A percentile compares a stretch with the other conserved stretches of the same genome.
These are phyloP conservation scores for Pseudoperonospora humuli DNA, from an alignment of 352 stramenopile species.

Conservation along the genomic window DNA sequence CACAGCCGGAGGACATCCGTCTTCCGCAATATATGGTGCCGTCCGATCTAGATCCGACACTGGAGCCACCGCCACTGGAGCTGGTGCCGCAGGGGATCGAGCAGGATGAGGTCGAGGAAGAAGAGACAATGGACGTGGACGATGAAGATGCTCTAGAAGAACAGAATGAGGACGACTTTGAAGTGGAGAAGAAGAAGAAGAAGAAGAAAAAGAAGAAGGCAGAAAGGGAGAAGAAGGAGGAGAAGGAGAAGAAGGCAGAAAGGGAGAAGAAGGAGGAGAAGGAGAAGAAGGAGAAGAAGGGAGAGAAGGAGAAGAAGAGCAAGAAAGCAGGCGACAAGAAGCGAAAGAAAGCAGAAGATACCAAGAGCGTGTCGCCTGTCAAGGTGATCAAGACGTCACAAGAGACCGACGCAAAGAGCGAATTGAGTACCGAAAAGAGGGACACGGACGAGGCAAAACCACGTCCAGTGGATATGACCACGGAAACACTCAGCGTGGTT, in stretches of 20 bases:
- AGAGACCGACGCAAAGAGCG: slow-evolving; percentile 31
- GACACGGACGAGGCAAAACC: slow-evolving; percentile 16
- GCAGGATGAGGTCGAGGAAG: too few relatives aligned
- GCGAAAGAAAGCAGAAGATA: slow-evolving; percentile 28
- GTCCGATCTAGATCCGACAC: slow-evolving; percentile 67
- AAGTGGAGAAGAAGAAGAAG: slow-evolving; percentile 14
- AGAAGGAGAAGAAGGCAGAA: slow-evolving; percentile 32
- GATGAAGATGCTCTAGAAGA: too few relatives aligned
- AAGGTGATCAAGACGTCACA: slow-evolving; percentile 44
- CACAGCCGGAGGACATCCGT: slow-evolving; percentile 64
- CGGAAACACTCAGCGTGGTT: slow-evolving; percentile 39
- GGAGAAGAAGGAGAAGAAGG: slow-evolving; percentile 13
- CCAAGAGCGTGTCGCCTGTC: slow-evolving; percentile 10
- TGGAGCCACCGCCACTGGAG: slow-evolving; percentile 57
- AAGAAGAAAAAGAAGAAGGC: slow-evolving; percentile 12
- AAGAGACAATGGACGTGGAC: slow-evolving; percentile 23
- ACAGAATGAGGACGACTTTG: too few relatives aligned
- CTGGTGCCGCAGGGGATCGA: slow-evolving; percentile 23
- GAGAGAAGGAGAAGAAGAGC: slow-evolving; percentile 33
- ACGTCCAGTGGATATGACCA: slow-evolving; percentile 21
- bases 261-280: slow-evolving; percentile 27
- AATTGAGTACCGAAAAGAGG: slow-evolving; percentile 2
- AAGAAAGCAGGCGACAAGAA: slow-evolving; percentile 29
- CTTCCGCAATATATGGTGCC: slow-evolving; percentile 72
- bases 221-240: slow-evolving; percentile 16